Conservation (phyloP, 345 rosid genomes). For the Streptanthus diversifolius region DNA sequence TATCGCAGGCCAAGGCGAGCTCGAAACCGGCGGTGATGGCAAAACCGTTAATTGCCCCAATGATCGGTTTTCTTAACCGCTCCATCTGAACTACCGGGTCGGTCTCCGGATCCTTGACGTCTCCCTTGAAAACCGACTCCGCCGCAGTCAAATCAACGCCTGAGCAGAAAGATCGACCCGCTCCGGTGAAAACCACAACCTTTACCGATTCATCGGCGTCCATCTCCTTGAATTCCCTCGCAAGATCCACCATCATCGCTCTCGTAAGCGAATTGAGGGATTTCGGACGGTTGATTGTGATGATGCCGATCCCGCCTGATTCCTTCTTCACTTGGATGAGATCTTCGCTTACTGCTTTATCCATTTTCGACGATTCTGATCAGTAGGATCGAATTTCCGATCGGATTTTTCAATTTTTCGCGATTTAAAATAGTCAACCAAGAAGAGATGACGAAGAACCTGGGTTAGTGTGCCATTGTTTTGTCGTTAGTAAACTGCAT, state of each 20-base stretch:
- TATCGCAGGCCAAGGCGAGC: slow-evolving; percentile 83
- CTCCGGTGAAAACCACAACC: slow-evolving; percentile 63
- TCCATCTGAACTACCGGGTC: slow-evolving; percentile 86
- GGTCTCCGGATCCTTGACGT: slow-evolving; percentile 71
- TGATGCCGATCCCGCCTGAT: slow-evolving; percentile 54
- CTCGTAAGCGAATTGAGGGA: slow-evolving; percentile 83
- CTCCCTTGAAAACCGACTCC: slow-evolving; percentile 88
- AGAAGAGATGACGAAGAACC: slow-evolving; percentile 7
- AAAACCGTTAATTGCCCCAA: slow-evolving; percentile 83
- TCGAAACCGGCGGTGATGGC: slow-evolving; percentile 94
- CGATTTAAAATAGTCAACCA: background rate
- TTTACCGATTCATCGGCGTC: slow-evolving; percentile 52
- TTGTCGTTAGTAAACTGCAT: slow-evolving; percentile 22
- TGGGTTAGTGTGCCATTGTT: slow-evolving; percentile 30
- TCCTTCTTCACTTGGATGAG: slow-evolving; percentile 59
- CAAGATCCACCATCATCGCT: slow-evolving; percentile 70
- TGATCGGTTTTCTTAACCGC: slow-evolving; percentile 66
- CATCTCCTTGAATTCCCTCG: slow-evolving; percentile 55
- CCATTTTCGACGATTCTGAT: slow-evolving; percentile 37
- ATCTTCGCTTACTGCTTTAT: slow-evolving; percentile 24
- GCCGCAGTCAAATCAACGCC: slow-evolving; percentile 89
- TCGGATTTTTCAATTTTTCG: background rate
- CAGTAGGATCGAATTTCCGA: background rate
- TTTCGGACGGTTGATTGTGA: slow-evolving; percentile 86
- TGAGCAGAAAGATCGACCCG: slow-evolving; percentile 86